Percentiles rank a stretch among this genome's conserved stretches.
These are phyloP conservation scores for Phascolomyces articulosus DNA, from an alignment of 371 early-diverging fungal genomes.

Conservation along the genomic window DNA sequence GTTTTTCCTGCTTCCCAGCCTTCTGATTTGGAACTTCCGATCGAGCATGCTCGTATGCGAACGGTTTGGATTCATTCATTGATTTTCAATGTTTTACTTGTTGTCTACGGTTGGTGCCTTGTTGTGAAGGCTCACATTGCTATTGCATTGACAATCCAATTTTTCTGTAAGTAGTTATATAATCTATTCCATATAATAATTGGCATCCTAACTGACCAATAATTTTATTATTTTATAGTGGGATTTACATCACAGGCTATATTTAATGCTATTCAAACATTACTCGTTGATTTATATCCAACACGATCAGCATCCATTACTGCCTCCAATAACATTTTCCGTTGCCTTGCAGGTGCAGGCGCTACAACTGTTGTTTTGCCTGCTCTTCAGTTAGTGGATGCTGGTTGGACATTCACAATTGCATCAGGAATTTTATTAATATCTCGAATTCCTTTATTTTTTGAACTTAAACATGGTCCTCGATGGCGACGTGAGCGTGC, in stretches of 20 bases:
- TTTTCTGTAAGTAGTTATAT: constrained; percentile 43
- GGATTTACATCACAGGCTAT: constrained; percentile 33
- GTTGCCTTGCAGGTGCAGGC: constrained; percentile 40
- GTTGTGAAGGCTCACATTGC: constrained; percentile 32
- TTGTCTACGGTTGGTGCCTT: constrained; percentile 44
- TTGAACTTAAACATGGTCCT: constrained; percentile 36
- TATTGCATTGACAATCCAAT: constrained; percentile 27
- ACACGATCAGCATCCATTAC: constrained; percentile 40
- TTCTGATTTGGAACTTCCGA: constrained; percentile 24
- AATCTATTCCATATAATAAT: too few species aligned
- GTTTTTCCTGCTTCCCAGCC: not conserved
- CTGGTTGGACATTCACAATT: constrained; percentile 44
- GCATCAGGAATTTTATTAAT: constrained; percentile 31
- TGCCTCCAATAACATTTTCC: constrained; percentile 43
- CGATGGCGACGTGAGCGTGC: constrained; percentile 34
- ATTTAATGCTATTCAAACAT: constrained; percentile 38
- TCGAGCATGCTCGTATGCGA: constrained; percentile 40
- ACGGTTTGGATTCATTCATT: constrained; percentile 39
- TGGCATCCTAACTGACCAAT: too few species aligned
- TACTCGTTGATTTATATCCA: constrained; percentile 49
- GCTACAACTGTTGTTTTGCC: constrained; percentile 34
- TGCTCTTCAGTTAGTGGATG: constrained; percentile 25
- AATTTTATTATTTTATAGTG: constrained; percentile 22
- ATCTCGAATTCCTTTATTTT: constrained; percentile 27
- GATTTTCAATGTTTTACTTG: constrained; percentile 29